phyloP scores from a whole-genome alignment of 441 rosid species.

The Flueggea neowawraea region DNA sequence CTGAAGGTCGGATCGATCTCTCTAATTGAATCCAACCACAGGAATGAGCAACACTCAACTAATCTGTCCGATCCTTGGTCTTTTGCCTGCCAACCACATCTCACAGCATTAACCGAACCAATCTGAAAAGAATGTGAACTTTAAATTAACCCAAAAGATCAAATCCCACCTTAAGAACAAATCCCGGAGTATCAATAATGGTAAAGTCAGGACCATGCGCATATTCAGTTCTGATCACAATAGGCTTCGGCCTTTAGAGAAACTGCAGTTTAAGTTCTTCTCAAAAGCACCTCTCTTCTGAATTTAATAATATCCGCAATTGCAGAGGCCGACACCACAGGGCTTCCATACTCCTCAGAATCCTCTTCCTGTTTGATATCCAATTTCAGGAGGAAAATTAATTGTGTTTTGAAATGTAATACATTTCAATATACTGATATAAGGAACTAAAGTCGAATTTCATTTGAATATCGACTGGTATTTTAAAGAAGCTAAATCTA shows the following conservation, averaged over 20 bases:
- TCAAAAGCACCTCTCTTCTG: slow-evolving; percentile 62
- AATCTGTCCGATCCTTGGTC: slow-evolving; percentile 97
- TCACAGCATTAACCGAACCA: neutral
- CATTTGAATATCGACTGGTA: too few relatives aligned
- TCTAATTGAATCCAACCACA: slow-evolving; percentile 89
- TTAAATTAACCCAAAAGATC: neutral
- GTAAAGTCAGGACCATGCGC: too few relatives aligned
- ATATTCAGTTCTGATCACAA: slow-evolving; percentile 96
- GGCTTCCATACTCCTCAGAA: slow-evolving; percentile 73
- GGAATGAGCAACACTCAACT: slow-evolving; percentile 98
- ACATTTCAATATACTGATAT: too few relatives aligned
- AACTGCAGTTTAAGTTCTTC: slow-evolving; percentile 66
- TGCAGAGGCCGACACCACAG: slow-evolving; percentile 56
- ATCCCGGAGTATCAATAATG: too few relatives aligned
- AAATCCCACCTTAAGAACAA: slow-evolving; percentile 74
- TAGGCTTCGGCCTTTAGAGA: slow-evolving; percentile 59
- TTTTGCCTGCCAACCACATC: slow-evolving; percentile 57
- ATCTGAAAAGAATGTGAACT: too few relatives aligned
- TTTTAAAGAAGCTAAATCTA: too few relatives aligned
- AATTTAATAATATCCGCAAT: slow-evolving; percentile 77
- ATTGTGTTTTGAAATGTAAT: too few relatives aligned
- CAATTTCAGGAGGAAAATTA: too few relatives aligned
- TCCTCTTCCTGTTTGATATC: slow-evolving; percentile 59
- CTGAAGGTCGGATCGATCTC: slow-evolving; percentile 88
- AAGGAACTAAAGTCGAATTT: too few relatives aligned